phyloP scores from a whole-genome alignment of 148 eudicot species.

The Persicaria tinctoria region DNA sequence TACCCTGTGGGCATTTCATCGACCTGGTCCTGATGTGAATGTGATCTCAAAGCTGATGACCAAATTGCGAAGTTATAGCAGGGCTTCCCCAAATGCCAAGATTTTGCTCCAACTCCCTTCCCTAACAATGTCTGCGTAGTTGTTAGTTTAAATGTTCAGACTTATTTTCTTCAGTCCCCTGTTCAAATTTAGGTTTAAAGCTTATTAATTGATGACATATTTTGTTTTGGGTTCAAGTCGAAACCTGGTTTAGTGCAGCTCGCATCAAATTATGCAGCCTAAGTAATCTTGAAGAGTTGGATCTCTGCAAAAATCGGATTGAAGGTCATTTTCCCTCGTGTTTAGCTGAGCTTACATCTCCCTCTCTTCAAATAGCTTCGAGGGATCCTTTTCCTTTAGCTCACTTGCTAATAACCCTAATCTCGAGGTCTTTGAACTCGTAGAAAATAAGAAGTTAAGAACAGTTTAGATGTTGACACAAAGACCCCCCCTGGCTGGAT shows the following conservation, averaged over 20 bases:
- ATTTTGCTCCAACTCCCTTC: too few relatives aligned
- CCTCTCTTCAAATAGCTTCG: constrained; percentile 15
- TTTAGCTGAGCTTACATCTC: not conserved
- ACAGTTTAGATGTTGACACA: constrained; percentile 2
- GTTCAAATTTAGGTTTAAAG: too few relatives aligned
- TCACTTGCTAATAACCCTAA: constrained; percentile 9
- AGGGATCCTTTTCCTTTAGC: constrained; percentile 14
- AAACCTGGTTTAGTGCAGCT: too few relatives aligned
- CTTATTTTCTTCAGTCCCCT: too few relatives aligned
- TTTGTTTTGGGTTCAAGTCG: too few relatives aligned
- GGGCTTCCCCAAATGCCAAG: too few relatives aligned
- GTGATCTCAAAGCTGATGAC: too few relatives aligned
- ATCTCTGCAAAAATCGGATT: not conserved
- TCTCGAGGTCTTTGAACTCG: not conserved
- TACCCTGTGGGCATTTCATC: not conserved
- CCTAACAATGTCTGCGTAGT: too few relatives aligned
- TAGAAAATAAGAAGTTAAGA: not conserved
- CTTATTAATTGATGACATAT: too few relatives aligned
- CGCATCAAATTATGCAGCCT: not conserved
- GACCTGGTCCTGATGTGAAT: too few relatives aligned
- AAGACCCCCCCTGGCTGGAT: not conserved
- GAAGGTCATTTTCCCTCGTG: not conserved
- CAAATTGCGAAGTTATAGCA: too few relatives aligned
- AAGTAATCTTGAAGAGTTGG: constrained; percentile 5
- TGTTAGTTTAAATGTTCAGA: too few relatives aligned